Percentiles rank a stretch among this genome's conserved stretches.
Evolutionary conservation across 129 eudicot genomes (phyloP).

Genomic region (Oenanthe sinensis): DNA sequence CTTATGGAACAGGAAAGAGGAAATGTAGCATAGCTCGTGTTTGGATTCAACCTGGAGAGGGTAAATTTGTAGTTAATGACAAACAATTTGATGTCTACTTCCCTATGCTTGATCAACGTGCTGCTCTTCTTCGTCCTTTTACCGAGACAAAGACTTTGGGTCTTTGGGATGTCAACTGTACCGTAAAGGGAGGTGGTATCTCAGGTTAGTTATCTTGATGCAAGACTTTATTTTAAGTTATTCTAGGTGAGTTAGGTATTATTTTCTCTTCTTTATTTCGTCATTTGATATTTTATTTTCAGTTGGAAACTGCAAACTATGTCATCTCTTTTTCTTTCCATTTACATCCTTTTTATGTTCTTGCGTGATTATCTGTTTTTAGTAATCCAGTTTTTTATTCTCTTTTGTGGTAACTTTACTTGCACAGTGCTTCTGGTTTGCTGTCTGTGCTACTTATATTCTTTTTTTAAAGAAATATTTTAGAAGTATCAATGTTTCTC

Average conservation of each 20-base stretch:
- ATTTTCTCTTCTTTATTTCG: not conserved
- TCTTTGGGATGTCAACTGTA: conserved; percentile 67
- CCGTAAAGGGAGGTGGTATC: conserved; percentile 92
- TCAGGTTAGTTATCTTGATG: conserved; percentile 43
- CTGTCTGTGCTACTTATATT: not conserved
- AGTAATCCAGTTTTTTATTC: not conserved
- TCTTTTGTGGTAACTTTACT: not conserved
- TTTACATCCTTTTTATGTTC: not conserved
- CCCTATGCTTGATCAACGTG: conserved; percentile 94
- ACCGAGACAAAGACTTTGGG: conserved; percentile 88
- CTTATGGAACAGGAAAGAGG: conserved; percentile 90
- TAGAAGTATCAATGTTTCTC: not conserved
- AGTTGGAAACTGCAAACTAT: not conserved
- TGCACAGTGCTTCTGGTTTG: not conserved
- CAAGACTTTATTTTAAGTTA: not conserved
- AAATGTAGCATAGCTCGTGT: conserved; percentile 95
- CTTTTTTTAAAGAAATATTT: no score
- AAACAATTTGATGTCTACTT: conserved; percentile 84
- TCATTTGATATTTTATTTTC: not conserved
- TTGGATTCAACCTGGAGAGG: conserved; percentile 87
- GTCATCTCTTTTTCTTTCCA: not conserved
- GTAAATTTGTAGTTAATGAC: conserved; percentile 66
- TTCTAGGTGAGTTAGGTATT: not conserved
- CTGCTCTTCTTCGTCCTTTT: conserved; percentile 84
- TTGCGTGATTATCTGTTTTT: not conserved